These are phyloP conservation scores for Nemania sp. DNA, from an alignment of 2,329 filamentous ascomycete genomes.

Conservation along the genomic window DNA sequence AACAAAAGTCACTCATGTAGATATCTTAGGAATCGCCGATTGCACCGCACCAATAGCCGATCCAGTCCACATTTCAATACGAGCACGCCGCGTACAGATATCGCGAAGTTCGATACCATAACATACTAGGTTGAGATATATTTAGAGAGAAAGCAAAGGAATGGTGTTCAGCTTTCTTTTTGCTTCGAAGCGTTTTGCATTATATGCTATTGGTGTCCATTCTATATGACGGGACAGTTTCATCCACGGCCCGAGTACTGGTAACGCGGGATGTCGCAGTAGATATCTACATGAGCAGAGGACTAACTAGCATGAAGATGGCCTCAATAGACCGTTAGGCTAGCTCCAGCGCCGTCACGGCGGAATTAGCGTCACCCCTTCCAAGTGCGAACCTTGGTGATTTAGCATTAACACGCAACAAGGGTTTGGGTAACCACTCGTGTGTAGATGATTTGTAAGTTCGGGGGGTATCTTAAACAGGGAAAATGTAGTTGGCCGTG, in stretches of 20 bases:
- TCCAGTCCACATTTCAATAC: neutral
- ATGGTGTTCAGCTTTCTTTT: neutral
- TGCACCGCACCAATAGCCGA: neutral
- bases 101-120: neutral
- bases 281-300: slow-evolving; percentile 36
- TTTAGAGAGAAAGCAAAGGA: slow-evolving; percentile 1
- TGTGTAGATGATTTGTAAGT: slow-evolving; percentile 21
- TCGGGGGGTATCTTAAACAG: slow-evolving; percentile 38
- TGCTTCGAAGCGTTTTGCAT: slow-evolving; percentile 26
- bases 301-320: slow-evolving; percentile 26
- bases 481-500: slow-evolving; percentile 21
- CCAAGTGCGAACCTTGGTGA: neutral
- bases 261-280: slow-evolving; percentile 16
- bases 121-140: neutral
- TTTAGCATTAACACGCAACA: slow-evolving; percentile 17
- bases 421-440: slow-evolving; percentile 15
- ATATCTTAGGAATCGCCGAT: neutral
- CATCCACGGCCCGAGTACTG: slow-evolving; percentile 18
- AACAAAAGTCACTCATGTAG: neutral
- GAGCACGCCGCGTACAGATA: neutral
- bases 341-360: slow-evolving; percentile 14
- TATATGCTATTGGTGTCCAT: slow-evolving; percentile 29
- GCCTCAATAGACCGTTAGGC: slow-evolving; percentile 12
- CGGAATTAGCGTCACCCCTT: slow-evolving; percentile 9
- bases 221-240: slow-evolving; percentile 8